Evolutionary conservation across 225 moss, liverwort and hornwort species (phyloP).

Genomic region (Rhytidiadelphus loreus): DNA sequence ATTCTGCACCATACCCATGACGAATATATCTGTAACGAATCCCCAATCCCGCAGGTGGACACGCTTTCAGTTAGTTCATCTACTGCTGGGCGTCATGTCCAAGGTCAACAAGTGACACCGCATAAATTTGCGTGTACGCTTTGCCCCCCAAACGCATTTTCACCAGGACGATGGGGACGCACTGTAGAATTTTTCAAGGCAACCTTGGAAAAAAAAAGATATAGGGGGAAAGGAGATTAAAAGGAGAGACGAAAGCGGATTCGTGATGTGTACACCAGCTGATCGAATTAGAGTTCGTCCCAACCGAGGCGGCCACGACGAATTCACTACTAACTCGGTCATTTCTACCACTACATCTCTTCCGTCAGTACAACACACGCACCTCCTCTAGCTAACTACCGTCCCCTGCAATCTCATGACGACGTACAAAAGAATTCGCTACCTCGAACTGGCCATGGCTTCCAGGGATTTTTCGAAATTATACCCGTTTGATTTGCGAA

Average conservation of each 20-base stretch:
- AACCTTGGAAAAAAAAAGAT: background rate
- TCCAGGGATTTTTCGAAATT: background rate
- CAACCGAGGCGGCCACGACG: background rate
- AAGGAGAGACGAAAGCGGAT: background rate
- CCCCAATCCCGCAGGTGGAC: background rate
- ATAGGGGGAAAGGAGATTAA: background rate
- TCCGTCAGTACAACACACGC: background rate
- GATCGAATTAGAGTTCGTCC: background rate
- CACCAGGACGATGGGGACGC: background rate
- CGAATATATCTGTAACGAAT: background rate
- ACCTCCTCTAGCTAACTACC: background rate
- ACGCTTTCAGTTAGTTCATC: background rate
- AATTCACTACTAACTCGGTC: background rate
- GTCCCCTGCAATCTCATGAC: background rate
- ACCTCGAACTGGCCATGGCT: background rate
- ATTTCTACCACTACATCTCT: background rate
- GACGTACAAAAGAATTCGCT: background rate
- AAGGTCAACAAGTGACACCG: conserved; percentile 5
- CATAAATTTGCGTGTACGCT: background rate
- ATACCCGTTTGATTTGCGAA: background rate
- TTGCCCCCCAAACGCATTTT: background rate
- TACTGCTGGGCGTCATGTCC: background rate
- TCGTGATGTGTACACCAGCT: background rate
- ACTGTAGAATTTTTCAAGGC: background rate
- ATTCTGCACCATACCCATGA: conserved; percentile 8